Evolutionary conservation across 768 basidiomycete species (phyloP).

Genomic region (Boletus bicolor): DNA sequence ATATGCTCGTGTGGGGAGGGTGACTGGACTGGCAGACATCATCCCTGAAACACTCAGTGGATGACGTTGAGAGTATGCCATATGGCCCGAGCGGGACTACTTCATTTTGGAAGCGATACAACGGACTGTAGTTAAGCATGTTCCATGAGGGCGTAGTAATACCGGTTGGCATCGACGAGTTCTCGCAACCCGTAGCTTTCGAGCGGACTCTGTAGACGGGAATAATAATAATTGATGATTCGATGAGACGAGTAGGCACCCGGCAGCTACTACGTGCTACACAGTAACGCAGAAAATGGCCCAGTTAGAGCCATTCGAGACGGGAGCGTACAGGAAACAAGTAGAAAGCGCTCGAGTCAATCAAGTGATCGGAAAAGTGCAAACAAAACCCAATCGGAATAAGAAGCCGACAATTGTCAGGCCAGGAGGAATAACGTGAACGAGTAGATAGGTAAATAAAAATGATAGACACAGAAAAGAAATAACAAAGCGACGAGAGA

Average conservation of each 20-base stretch:
- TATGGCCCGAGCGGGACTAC: too few species aligned
- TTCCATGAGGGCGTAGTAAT: too few species aligned
- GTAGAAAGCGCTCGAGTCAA: conserved; percentile 28
- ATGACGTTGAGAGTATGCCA: too few species aligned
- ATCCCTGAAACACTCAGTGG: too few species aligned
- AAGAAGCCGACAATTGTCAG: conserved; percentile 25
- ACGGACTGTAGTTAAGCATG: too few species aligned
- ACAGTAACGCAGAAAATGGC: conserved; percentile 33
- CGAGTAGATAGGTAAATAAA: conserved; percentile 32
- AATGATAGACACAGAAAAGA: conserved; percentile 17
- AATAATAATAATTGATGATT: conserved; percentile 27
- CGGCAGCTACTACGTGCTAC: conserved; percentile 33
- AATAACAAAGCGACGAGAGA: conserved; percentile 25
- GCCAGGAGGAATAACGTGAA: conserved; percentile 29
- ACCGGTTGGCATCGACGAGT: too few species aligned
- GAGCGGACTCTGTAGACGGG: too few species aligned
- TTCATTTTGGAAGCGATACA: too few species aligned
- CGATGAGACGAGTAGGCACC: conserved; percentile 30
- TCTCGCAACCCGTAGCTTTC: too few species aligned
- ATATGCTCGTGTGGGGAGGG: too few species aligned
- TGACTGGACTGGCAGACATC: too few species aligned
- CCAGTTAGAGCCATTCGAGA: conserved; percentile 22
- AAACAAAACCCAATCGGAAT: conserved; percentile 22
- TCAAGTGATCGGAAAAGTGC: conserved; percentile 9
- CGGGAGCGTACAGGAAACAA: conserved; percentile 31